These are phyloP conservation scores for Coemansia asiatica DNA, from an alignment of 192 early-diverging fungal species.

Conservation along the genomic window DNA sequence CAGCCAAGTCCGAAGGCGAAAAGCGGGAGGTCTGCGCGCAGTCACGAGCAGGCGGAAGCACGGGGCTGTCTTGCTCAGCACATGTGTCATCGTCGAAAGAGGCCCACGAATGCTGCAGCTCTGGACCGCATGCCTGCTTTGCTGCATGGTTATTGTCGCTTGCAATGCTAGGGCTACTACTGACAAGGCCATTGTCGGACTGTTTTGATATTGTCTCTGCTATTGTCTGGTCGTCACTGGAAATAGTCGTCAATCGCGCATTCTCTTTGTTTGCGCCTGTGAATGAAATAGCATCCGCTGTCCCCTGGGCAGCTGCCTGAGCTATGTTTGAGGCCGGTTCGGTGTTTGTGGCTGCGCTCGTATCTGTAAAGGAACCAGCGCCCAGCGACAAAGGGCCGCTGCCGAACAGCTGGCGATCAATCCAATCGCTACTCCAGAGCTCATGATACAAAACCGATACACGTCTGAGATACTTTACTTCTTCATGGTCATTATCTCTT, in stretches of 20 bases:
- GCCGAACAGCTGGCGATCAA: slow-evolving; percentile 27
- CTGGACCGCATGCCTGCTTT: slow-evolving; percentile 9
- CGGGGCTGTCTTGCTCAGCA: slow-evolving; percentile 11
- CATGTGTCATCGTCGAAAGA: slow-evolving; percentile 2
- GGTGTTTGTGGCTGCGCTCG: neutral
- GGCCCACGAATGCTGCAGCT: slow-evolving; percentile 9
- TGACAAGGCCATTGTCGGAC: slow-evolving; percentile 7
- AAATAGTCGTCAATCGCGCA: neutral
- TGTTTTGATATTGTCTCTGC: slow-evolving; percentile 6
- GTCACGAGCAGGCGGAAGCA: slow-evolving; percentile 7
- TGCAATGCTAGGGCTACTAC: neutral
- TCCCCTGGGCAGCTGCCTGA: neutral
- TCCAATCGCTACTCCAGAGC: slow-evolving; percentile 51
- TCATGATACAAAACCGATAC: slow-evolving; percentile 52
- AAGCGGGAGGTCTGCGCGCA: slow-evolving; percentile 15
- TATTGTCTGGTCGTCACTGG: slow-evolving; percentile 15
- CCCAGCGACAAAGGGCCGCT: slow-evolving; percentile 2
- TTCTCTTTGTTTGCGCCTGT: slow-evolving; percentile 6
- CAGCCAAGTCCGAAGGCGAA: slow-evolving; percentile 40
- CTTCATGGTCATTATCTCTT: slow-evolving; percentile 20
- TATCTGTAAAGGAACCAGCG: neutral
- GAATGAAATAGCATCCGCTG: neutral
- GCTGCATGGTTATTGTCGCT: neutral
- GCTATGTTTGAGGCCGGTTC: neutral
- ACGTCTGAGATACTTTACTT: slow-evolving; percentile 49